These are phyloP conservation scores for Amborella trichopoda DNA, from an alignment of 164 flowering plant species.

Conservation along the genomic window DNA sequence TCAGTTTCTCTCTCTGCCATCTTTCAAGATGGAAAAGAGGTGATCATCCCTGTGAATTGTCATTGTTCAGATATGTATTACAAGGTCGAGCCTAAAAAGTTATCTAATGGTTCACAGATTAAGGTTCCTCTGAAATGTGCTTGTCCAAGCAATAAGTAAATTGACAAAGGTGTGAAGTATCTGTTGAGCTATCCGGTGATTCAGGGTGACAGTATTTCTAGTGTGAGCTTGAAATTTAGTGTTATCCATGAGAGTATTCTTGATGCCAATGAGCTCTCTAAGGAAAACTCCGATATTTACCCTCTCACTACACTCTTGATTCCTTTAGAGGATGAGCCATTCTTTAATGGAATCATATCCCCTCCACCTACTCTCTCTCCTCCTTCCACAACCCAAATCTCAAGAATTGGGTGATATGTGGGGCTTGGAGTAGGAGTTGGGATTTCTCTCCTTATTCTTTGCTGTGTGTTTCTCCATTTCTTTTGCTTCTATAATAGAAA, in stretches of 20 bases:
- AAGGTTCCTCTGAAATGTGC: slow-evolving; percentile 73
- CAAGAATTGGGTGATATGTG: slow-evolving; percentile 37
- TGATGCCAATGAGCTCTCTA: slow-evolving; percentile 45
- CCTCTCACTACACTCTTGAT: slow-evolving; percentile 60
- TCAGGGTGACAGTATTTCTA: slow-evolving; percentile 21
- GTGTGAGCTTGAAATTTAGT: slow-evolving; percentile 31
- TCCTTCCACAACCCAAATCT: background rate
- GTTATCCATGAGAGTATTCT: slow-evolving; percentile 19
- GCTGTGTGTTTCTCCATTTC: slow-evolving; percentile 12
- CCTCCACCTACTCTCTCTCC: slow-evolving; percentile 25
- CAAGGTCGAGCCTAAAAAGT: slow-evolving; percentile 23
- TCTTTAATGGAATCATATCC: slow-evolving; percentile 17
- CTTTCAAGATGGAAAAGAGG: slow-evolving; percentile 25
- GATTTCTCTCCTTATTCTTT: slow-evolving; percentile 11
- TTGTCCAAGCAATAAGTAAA: slow-evolving; percentile 61
- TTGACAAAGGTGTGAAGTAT: slow-evolving; percentile 28
- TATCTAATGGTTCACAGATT: slow-evolving; percentile 26
- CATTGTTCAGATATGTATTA: slow-evolving; percentile 58
- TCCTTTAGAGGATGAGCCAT: slow-evolving; percentile 48
- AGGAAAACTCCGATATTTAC: slow-evolving; percentile 12
- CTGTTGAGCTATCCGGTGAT: slow-evolving; percentile 36
- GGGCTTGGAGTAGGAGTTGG: slow-evolving; percentile 29
- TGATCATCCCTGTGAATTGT: slow-evolving; percentile 70
- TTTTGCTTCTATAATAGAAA: slow-evolving; percentile 12
- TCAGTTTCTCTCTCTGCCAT: slow-evolving; percentile 21